Conservation (phyloP, 1,139 yeast species). For the Protomyces gravidus region DNA sequence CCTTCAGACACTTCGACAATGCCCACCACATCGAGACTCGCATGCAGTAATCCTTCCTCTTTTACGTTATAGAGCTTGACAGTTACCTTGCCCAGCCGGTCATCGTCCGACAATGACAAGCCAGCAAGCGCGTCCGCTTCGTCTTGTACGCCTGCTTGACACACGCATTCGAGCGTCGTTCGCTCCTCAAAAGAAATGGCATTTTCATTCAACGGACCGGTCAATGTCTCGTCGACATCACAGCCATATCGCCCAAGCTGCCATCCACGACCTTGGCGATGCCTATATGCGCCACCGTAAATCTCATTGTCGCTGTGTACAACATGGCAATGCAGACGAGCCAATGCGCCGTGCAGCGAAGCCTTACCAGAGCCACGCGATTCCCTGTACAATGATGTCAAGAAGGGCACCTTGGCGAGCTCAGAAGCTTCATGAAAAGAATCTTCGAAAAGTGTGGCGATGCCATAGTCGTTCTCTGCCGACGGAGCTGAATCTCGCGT, state of each 20-base stretch:
- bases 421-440: conserved; percentile 18
- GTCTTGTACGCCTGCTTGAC: neutral
- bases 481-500: neutral
- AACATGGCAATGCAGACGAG: conserved; percentile 13
- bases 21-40: conserved; percentile 17
- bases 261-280: conserved; percentile 11
- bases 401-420: conserved; percentile 10
- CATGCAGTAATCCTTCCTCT: conserved; percentile 22
- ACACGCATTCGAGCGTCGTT: conserved; percentile 4
- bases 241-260: conserved; percentile 22
- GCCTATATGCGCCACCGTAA: conserved; percentile 14
- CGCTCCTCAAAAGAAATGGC: conserved; percentile 19
- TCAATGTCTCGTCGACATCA: conserved; percentile 2
- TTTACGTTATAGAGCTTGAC: conserved; percentile 22
- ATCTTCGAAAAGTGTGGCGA: conserved; percentile 12
- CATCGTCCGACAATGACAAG: neutral
- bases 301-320: conserved; percentile 21
- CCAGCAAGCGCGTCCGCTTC: neutral
- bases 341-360: conserved; percentile 2
- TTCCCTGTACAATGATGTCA: neutral
- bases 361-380: neutral
- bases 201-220: conserved; percentile 1
- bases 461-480: conserved; percentile 20
- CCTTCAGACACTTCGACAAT: conserved; percentile 5
- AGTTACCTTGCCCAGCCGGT: neutral